A percentile compares a stretch with the other conserved stretches of the same genome.
phyloP scores from a whole-genome alignment of 805 yeast species.

The Isabelozyma rhagii region DNA sequence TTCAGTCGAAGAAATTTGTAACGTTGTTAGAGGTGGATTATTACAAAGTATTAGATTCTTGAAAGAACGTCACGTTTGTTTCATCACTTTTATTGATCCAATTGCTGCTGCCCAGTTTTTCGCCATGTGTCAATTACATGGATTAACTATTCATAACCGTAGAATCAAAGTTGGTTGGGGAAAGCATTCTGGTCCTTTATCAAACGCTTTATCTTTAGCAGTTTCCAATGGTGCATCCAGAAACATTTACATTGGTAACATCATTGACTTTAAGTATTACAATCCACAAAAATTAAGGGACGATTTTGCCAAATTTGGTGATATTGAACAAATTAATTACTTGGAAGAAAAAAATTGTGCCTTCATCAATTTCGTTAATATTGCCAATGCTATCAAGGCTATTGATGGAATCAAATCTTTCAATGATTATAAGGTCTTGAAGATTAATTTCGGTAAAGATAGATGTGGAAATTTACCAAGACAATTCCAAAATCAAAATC shows the following conservation, averaged over 20 bases:
- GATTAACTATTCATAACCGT: conserved; percentile 79
- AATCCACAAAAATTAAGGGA: conserved; percentile 59
- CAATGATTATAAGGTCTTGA: conserved; percentile 58
- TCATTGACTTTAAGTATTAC: conserved; percentile 48
- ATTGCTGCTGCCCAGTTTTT: conserved; percentile 97
- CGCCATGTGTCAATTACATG: conserved; percentile 90
- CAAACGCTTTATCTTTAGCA: conserved; percentile 82
- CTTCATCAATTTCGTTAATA: conserved; percentile 86
- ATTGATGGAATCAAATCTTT: conserved; percentile 85
- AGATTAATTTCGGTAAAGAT: conserved; percentile 90
- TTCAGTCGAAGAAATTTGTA: conserved; percentile 89
- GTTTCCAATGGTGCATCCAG: conserved; percentile 93
- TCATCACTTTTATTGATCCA: conserved; percentile 93
- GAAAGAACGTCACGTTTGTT: conserved; percentile 85
- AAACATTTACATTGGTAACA: conserved; percentile 82
- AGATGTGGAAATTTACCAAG: conserved; percentile 94
- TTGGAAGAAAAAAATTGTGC: conserved; percentile 83
- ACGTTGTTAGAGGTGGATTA: conserved; percentile 92
- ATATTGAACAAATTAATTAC: conserved; percentile 91
- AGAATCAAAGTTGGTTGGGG: conserved; percentile 97
- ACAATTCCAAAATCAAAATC: conserved; percentile 47
- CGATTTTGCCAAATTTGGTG: conserved; percentile 83
- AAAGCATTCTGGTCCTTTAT: conserved; percentile 88
- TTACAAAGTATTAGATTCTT: conserved; percentile 79
- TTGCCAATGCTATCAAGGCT: conserved; percentile 87